These are phyloP conservation scores for Nicotiana tabacum DNA, from an alignment of 257 asterid genomes.

Conservation along the genomic window DNA sequence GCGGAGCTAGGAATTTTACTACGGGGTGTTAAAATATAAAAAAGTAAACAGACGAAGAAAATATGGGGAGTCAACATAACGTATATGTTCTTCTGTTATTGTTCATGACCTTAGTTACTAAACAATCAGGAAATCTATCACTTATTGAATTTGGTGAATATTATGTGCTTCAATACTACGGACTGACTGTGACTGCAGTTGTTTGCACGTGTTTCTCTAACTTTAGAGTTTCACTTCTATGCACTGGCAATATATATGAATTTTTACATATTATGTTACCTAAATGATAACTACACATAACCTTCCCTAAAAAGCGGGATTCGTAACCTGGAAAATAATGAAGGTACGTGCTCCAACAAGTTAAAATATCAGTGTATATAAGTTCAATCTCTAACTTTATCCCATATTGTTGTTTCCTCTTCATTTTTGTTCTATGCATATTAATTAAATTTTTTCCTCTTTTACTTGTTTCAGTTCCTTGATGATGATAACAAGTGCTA, in stretches of 20 bases:
- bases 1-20: too few relatives aligned
- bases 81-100: background rate
- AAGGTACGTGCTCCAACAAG: background rate
- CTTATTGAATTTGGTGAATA: background rate
- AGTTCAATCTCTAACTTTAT: background rate
- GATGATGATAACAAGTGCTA: slow-evolving; percentile 68
- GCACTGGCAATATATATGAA: background rate
- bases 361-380: background rate
- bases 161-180: background rate
- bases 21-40: too few relatives aligned
- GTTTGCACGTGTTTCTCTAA: background rate
- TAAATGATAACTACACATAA: background rate
- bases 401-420: background rate
- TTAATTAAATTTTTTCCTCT: background rate
- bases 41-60: too few relatives aligned
- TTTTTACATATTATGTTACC: background rate
- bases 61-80: too few relatives aligned
- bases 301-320: background rate
- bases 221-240: background rate
- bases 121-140: background rate
- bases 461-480: slow-evolving; percentile 38
- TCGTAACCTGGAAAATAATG: background rate
- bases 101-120: background rate
- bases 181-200: background rate
- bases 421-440: background rate